These are phyloP conservation scores for Schoenoplectus triqueter DNA, from an alignment of 202 grass and related monocot genomes.

Conservation along the genomic window DNA sequence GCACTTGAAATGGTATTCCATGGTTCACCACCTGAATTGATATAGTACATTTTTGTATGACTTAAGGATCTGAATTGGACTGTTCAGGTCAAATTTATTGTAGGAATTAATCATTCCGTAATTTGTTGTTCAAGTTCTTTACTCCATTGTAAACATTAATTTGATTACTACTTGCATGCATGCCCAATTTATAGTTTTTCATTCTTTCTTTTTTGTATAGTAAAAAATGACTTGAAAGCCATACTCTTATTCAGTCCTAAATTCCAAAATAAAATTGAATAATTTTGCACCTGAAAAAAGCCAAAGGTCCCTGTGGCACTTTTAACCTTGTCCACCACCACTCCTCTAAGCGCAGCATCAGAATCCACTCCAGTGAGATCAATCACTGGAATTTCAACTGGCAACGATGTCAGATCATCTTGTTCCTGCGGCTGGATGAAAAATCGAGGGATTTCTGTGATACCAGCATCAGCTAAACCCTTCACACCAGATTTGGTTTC, in stretches of 20 bases:
- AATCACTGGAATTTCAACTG: conserved; percentile 41
- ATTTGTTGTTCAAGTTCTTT: no score
- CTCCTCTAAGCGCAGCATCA: neutral
- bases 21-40: conserved; percentile 38
- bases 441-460: conserved; percentile 36
- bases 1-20: conserved; percentile 34
- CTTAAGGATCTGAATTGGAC: no score
- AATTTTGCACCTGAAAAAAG: conserved; percentile 36
- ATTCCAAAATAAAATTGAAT: neutral
- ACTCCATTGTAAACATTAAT: no score
- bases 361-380: conserved; percentile 2
- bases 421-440: conserved; percentile 32
- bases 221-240: no score
- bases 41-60: no score
- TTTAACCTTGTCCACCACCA: conserved; percentile 17
- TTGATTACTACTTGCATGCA: no score
- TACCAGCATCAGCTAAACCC: conserved; percentile 40
- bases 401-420: neutral
- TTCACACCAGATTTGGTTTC: conserved; percentile 43
- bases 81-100: no score
- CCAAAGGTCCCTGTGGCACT: conserved; percentile 31
- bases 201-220: no score
- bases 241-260: neutral
- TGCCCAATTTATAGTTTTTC: no score
- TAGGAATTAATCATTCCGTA: no score